Percentiles rank a stretch among this genome's conserved stretches.
phyloP scores from a whole-genome alignment of 495 filamentous ascomycete species.

The Patellaria atrata region DNA sequence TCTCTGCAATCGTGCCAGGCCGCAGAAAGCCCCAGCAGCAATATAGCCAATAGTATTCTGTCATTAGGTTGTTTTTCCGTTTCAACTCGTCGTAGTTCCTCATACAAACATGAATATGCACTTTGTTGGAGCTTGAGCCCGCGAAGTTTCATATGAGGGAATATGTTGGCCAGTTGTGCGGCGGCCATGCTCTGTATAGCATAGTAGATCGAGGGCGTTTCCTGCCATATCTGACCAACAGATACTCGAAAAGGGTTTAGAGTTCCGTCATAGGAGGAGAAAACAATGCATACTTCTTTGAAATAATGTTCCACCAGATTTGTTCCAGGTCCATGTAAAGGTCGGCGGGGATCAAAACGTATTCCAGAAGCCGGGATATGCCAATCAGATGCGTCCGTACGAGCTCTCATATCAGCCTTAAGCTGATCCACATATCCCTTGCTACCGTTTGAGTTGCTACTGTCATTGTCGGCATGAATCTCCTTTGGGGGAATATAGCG shows the following conservation, averaged over 20 bases:
- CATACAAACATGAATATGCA: slow-evolving; percentile 34
- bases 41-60: slow-evolving; percentile 36
- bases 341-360: not conserved
- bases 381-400: no score
- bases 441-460: no score
- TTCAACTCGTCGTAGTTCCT: slow-evolving; percentile 23
- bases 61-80: slow-evolving; percentile 28
- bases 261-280: slow-evolving; percentile 44
- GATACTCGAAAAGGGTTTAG: slow-evolving; percentile 45
- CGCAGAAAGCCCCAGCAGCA: slow-evolving; percentile 42
- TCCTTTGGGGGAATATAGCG: no score
- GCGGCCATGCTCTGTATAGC: slow-evolving; percentile 49
- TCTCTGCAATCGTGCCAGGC: slow-evolving; percentile 44
- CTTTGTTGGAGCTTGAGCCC: slow-evolving; percentile 40
- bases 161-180: slow-evolving; percentile 41
- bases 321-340: slow-evolving; percentile 21
- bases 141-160: slow-evolving; percentile 37
- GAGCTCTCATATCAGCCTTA: no score
- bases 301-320: slow-evolving; percentile 47
- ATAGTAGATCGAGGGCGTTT: slow-evolving; percentile 41
- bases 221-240: slow-evolving; percentile 40
- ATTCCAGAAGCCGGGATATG: no score
- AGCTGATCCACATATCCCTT: no score
- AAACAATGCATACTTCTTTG: slow-evolving; percentile 41
- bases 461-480: no score